Base-by-base conservation (phyloP, 169 alveolate genomes). In the Plasmodium relictum region DNA sequence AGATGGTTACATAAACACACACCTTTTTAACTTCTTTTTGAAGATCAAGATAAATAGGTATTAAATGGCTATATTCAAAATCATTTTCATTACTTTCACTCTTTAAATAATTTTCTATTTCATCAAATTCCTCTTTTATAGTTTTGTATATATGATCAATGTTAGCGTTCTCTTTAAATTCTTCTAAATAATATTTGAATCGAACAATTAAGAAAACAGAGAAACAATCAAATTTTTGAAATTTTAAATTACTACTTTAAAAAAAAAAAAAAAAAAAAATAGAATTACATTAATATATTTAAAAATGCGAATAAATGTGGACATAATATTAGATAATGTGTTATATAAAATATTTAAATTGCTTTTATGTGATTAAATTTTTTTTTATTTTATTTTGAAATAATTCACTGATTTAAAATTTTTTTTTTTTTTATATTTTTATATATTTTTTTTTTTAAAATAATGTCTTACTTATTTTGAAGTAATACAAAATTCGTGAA, bases 21-120 rank as follows among this genome's bases (percentile, higher is more conserved):
- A 83, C 91, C 91, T 61, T 83, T 83, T 83, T 83, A 6, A 83
- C 37, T 41, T 83, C 91, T 22, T 83, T 83, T 59, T 83, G 78
- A 10, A 83, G 59, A 12, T 62, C 91, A 41, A 61, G 73, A 59
- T 83, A 83, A 41, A 83, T 62, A n/a, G 83, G 85, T 39, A 83
- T 59, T 37, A 83, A 48, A 45, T 68, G 80, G 16, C 61, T 68
- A 56, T 52, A 41, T 69, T 83, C 91, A 56, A 83, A 83, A 39
- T 68, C 63, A 10, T 18, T 48, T 22, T 22, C 61, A 68, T n/a
- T 37, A 20, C 26, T 68, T 18, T 68, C 85, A 16, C 48, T 62
- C 50, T 69, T 41, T 39, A 83, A 68, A 56, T 83, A 66, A 52
- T 56, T 69, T 45, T 83, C 85, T 22, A 83, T 68, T 16, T 83